These are phyloP conservation scores for Lichtheimia ornata DNA, from an alignment of 371 early-diverging fungal species.

Conservation along the genomic window DNA sequence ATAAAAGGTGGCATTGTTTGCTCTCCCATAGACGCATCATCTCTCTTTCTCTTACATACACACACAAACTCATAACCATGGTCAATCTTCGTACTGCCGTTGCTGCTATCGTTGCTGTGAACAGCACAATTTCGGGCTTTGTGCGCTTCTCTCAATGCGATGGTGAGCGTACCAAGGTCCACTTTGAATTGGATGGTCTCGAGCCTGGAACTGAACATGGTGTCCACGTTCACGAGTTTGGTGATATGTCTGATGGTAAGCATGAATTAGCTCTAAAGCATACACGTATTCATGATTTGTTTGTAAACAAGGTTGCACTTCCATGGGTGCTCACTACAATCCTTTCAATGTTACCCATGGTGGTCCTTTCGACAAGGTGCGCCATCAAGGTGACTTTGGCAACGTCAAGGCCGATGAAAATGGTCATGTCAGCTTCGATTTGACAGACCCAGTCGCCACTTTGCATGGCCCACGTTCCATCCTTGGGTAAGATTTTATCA, in stretches of 20 bases:
- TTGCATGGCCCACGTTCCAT: conserved; percentile 74
- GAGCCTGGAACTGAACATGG: conserved; percentile 79
- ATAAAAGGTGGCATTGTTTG: too few species aligned
- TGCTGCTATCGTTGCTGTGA: conserved; percentile 56
- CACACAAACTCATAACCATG: conserved; percentile 31
- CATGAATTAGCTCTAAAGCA: not conserved
- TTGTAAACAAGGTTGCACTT: conserved; percentile 56
- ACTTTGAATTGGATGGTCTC: conserved; percentile 64
- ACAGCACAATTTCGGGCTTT: conserved; percentile 62
- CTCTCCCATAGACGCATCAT: not conserved
- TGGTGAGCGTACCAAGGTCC: conserved; percentile 53
- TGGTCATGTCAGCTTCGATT: conserved; percentile 54
- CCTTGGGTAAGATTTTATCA: conserved; percentile 57
- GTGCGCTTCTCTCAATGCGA: conserved; percentile 71
- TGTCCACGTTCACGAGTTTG: conserved; percentile 83
- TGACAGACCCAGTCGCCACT: conserved; percentile 59
- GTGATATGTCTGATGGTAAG: conserved; percentile 72
- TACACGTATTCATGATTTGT: not conserved
- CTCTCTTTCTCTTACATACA: not conserved
- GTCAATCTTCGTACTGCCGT: conserved; percentile 58
- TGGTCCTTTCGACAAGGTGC: conserved; percentile 60
- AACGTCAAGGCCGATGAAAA: conserved; percentile 64
- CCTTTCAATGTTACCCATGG: conserved; percentile 79
- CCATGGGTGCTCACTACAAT: conserved; percentile 83
- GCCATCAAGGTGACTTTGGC: conserved; percentile 91